phyloP scores from a whole-genome alignment of 164 flowering plant species.

The Cinnamomum micranthum region DNA sequence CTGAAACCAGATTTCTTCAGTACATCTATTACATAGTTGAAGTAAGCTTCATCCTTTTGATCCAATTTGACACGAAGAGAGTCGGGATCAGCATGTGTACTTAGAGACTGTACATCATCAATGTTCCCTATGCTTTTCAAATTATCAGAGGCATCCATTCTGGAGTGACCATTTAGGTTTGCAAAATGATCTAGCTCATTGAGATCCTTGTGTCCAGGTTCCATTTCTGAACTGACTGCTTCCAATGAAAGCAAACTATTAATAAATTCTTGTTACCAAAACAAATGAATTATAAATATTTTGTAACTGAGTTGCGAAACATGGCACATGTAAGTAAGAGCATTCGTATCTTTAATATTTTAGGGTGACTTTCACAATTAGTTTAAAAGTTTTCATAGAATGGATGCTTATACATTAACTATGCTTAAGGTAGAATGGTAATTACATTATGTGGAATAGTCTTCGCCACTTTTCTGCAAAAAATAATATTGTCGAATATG shows the following conservation, averaged over 20 bases:
- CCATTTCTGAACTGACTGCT: neutral
- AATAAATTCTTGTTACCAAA: too few relatives aligned
- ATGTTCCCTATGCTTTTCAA: neutral
- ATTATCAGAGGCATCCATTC: conserved; percentile 11
- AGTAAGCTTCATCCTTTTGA: conserved; percentile 41
- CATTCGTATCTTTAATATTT: too few relatives aligned
- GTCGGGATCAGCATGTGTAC: conserved; percentile 9
- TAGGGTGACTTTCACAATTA: too few relatives aligned
- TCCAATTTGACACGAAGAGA: conserved; percentile 28
- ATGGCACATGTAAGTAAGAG: too few relatives aligned
- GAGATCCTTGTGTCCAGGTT: conserved; percentile 9
- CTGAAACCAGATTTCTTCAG: conserved; percentile 57
- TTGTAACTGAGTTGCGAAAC: too few relatives aligned
- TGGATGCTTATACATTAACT: too few relatives aligned
- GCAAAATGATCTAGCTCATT: conserved; percentile 14
- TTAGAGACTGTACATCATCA: conserved; percentile 11
- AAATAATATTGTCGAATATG: too few relatives aligned
- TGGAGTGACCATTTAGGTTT: conserved; percentile 12
- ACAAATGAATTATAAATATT: too few relatives aligned
- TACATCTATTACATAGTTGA: conserved; percentile 57
- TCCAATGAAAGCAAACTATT: neutral
- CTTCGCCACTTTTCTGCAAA: too few relatives aligned
- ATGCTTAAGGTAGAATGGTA: too few relatives aligned
- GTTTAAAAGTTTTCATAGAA: too few relatives aligned
- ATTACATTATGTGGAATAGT: too few relatives aligned